A percentile compares a stretch with the other conserved stretches of the same genome.
phyloP scores from a whole-genome alignment of 208 protist species.

The Trypanosomatidae sp. region DNA sequence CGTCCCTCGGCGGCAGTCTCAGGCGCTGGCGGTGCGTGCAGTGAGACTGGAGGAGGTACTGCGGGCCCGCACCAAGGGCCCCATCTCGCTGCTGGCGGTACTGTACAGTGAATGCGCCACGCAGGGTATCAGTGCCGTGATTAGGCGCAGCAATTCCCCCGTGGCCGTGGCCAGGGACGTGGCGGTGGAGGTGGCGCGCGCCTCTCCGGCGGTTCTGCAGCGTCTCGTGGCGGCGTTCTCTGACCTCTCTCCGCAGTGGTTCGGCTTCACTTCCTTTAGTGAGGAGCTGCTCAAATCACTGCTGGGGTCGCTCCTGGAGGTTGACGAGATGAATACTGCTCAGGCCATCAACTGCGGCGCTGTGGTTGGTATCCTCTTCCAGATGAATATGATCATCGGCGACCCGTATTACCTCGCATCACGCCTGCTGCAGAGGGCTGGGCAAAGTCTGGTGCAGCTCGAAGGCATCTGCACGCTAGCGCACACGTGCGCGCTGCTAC shows the following conservation, averaged over 20 bases:
- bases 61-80: constrained; percentile 28
- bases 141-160: constrained; percentile 24
- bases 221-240: constrained; percentile 42
- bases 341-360: constrained; percentile 63
- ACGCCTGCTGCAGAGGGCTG: constrained; percentile 59
- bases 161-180: constrained; percentile 42
- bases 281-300: constrained; percentile 64
- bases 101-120: constrained; percentile 31
- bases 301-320: constrained; percentile 50
- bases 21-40: constrained; percentile 47
- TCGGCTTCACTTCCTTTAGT: constrained; percentile 41
- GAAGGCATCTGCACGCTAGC: constrained; percentile 80
- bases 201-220: constrained; percentile 38
- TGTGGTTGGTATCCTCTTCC: constrained; percentile 59
- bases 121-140: constrained; percentile 31
- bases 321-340: constrained; percentile 25
- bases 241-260: constrained; percentile 32
- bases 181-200: constrained; percentile 44
- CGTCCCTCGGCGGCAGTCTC: constrained; percentile 71
- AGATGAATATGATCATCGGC: constrained; percentile 45
- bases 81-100: constrained; percentile 32
- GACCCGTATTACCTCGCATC: constrained; percentile 78
- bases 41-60: constrained; percentile 58
- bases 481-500: constrained; percentile 51
- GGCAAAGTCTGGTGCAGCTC: constrained; percentile 39